These are phyloP conservation scores for Podila minutissima DNA, from an alignment of 192 early-diverging fungal species.

Conservation along the genomic window DNA sequence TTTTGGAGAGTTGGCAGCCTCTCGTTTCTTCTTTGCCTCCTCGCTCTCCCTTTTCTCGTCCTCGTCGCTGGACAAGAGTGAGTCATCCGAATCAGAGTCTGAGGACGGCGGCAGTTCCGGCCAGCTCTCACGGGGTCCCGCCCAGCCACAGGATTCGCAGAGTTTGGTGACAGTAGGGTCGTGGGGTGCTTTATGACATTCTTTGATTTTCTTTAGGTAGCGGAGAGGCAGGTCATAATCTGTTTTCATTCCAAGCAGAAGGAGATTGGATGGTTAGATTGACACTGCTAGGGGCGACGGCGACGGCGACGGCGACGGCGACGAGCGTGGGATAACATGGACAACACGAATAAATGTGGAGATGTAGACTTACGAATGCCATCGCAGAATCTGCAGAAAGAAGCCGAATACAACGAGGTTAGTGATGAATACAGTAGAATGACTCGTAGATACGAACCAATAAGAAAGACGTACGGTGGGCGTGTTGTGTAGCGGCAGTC, in stretches of 20 bases:
- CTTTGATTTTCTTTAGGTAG: constrained; percentile 43
- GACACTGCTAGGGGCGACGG: too few relatives aligned
- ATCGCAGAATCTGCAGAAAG: constrained; percentile 22
- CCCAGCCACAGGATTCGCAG: constrained; percentile 49
- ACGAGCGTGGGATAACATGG: too few relatives aligned
- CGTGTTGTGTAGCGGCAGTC: constrained; percentile 45
- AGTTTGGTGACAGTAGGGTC: constrained; percentile 44
- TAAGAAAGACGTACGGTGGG: constrained; percentile 19
- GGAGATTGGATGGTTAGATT: too few relatives aligned
- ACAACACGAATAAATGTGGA: too few relatives aligned
- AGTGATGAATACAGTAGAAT: too few relatives aligned
- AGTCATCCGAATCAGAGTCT: constrained; percentile 14
- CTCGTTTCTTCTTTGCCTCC: constrained; percentile 15
- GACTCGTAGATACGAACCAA: not conserved
- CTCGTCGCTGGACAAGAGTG: not conserved
- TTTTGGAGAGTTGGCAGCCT: constrained; percentile 33
- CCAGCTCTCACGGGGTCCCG: constrained; percentile 44
- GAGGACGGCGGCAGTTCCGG: constrained; percentile 40
- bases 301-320: too few relatives aligned
- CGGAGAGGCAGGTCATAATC: constrained; percentile 42
- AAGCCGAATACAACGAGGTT: too few relatives aligned
- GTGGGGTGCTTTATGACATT: constrained; percentile 36
- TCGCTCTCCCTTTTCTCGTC: constrained; percentile 3
- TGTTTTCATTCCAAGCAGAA: not conserved
- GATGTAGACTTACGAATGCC: constrained; percentile 38